Evolutionary conservation across 257 asterid genomes (phyloP).

Genomic region (Handroanthus guayacan): DNA sequence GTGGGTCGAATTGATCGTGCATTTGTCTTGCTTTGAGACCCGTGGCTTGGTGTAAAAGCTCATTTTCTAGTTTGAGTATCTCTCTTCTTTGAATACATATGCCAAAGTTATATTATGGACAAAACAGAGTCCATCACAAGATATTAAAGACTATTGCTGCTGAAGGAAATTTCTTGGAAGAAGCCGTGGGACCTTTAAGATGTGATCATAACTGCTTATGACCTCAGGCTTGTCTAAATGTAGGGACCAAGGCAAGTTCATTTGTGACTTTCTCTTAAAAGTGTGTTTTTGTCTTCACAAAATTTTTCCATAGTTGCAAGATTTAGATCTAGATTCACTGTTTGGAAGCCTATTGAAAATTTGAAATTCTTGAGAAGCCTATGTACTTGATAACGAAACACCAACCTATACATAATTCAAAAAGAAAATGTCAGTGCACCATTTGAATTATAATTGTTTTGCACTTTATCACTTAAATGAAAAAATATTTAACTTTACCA

Average conservation of each 20-base stretch:
- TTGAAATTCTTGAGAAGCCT: too few relatives aligned
- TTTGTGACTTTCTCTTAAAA: background rate
- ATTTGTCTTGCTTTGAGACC: too few relatives aligned
- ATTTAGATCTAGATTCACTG: background rate
- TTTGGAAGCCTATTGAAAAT: too few relatives aligned
- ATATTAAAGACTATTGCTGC: background rate
- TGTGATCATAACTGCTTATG: conserved; percentile 27
- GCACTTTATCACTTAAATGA: too few relatives aligned
- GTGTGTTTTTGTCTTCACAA: conserved; percentile 12
- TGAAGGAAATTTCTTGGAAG: conserved; percentile 3
- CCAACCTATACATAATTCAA: too few relatives aligned
- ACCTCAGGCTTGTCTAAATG: conserved; percentile 22
- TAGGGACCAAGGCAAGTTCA: conserved; percentile 23
- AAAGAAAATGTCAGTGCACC: too few relatives aligned
- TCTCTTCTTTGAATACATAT: background rate
- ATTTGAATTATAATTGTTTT: too few relatives aligned
- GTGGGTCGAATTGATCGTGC: too few relatives aligned
- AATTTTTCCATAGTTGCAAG: background rate
- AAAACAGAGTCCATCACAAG: background rate
- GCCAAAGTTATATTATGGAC: background rate
- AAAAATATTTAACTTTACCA: too few relatives aligned
- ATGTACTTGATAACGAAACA: too few relatives aligned
- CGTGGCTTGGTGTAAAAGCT: background rate
- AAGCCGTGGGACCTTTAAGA: conserved; percentile 30
- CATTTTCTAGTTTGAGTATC: background rate